These are phyloP conservation scores for Luffa aegyptiaca DNA, from an alignment of 306 rosid genomes.

Conservation along the genomic window DNA sequence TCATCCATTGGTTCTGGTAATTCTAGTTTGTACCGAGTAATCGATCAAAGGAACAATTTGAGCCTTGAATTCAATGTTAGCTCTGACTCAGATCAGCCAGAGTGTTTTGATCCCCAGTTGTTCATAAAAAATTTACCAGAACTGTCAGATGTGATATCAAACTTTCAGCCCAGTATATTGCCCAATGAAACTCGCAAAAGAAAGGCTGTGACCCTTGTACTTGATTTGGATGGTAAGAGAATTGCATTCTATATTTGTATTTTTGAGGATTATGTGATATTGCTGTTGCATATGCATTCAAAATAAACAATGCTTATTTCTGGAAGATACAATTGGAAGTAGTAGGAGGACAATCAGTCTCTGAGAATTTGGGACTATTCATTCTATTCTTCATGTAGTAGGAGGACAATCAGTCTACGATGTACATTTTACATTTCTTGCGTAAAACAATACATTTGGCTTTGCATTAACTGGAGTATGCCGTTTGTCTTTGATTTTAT, in stretches of 20 bases:
- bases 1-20: slow-evolving; percentile 34
- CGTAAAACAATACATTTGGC: neutral
- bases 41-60: slow-evolving; percentile 62
- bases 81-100: slow-evolving; percentile 51
- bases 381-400: neutral
- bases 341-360: neutral
- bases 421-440: neutral
- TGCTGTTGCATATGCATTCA: neutral
- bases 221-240: slow-evolving; percentile 94
- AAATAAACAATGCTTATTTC: too few species aligned
- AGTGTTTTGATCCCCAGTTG: slow-evolving; percentile 80
- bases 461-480: neutral
- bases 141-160: slow-evolving; percentile 63
- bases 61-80: slow-evolving; percentile 48
- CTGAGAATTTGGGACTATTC: neutral
- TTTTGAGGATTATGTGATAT: neutral
- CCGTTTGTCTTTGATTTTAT: neutral
- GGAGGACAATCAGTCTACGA: too few species aligned
- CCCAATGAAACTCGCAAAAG: slow-evolving; percentile 49
- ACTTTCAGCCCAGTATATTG: slow-evolving; percentile 34
- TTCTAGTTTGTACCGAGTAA: slow-evolving; percentile 53
- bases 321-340: neutral
- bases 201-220: slow-evolving; percentile 70
- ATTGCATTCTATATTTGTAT: slow-evolving; percentile 5
- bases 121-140: slow-evolving; percentile 79